Evolutionary conservation across 805 yeast genomes (phyloP), one percentile per base, ranked within the genome.

Genomic region (Candida awuae): DNA sequence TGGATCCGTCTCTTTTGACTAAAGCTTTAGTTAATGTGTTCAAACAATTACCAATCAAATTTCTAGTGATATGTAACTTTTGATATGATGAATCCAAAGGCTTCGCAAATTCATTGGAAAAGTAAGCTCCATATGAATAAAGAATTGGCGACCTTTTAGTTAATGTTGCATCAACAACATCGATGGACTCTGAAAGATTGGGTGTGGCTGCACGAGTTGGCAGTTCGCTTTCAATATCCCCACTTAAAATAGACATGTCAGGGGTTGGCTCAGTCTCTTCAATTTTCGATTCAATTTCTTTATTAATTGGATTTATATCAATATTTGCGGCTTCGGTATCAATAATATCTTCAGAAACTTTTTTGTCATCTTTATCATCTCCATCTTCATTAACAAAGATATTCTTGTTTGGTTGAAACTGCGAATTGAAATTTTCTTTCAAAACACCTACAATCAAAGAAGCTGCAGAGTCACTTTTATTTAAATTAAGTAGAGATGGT

Each of bases 61-160:
- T 67, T 36, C 94, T 70, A 7, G 75, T 55, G 9, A 69, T 66
- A 51, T 88, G 95, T 4, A 88, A 59, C 37, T 63, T 62, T 8
- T 54, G 43, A 48, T 78, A 79, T 10, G 65, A 54, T 1, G 69
- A 66, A 33, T 66, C 62, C 13, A 47, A 44, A 23, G 60, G 50
- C 53, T 56, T 58, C 3, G 43, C 16, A 14, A 49, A 25, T 14
- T 43, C 46, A 26, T 55, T 48, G 16, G 54, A 53, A 38, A 49
- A 60, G 37, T 49, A 49, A 22, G 58, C 55, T 12, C 61, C 62
- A 45, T 52, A 58, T 0, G 53, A 45, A 34, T 52, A 59, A 30
- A 60, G 38, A 3, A 38, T 39, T 1, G 52, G 40, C 1, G 59
- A 48, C 14, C 63, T 47, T 17, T 54, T 47, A 8, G 59, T 50